These are phyloP conservation scores for Mrakia frigida DNA, from an alignment of 768 basidiomycete genomes.

Conservation along the genomic window DNA sequence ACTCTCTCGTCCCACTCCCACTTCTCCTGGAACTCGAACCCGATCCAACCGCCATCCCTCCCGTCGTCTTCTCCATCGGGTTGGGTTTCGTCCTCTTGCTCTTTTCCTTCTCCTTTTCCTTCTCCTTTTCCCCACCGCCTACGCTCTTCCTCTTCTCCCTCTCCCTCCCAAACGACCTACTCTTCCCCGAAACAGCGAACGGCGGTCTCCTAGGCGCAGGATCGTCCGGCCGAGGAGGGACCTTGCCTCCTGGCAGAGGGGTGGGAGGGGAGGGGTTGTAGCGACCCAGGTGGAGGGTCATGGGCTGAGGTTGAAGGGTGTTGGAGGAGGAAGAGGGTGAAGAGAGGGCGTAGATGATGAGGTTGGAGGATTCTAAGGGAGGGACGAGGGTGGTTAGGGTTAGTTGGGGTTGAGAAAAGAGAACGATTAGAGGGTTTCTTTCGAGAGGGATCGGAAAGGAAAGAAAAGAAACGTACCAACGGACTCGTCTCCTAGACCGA, in stretches of 20 bases:
- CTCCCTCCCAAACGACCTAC: background rate
- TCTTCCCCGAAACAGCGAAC: too few species aligned
- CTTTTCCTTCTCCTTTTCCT: too few species aligned
- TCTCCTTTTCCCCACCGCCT: too few species aligned
- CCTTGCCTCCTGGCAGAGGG: background rate
- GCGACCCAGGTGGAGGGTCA: background rate
- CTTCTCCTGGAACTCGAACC: background rate
- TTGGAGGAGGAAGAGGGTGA: background rate
- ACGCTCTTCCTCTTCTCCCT: background rate
- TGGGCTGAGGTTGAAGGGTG: background rate
- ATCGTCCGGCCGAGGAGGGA: background rate
- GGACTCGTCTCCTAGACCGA: conserved; percentile 15
- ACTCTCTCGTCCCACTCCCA: background rate
- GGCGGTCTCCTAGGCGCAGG: background rate
- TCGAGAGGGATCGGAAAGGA: background rate
- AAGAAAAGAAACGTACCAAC: background rate
- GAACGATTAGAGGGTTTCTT: background rate
- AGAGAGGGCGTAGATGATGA: conserved; percentile 3
- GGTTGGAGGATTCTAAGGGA: background rate
- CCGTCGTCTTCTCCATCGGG: too few species aligned
- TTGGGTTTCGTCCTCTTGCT: too few species aligned
- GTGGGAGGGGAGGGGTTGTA: background rate
- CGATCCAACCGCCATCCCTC: too few species aligned
- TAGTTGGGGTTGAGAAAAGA: background rate
- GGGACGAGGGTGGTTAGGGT: too few species aligned